Evolutionary conservation across 73 alveolate genomes (phyloP).

Genomic region (Paramecium sexaurelia): DNA sequence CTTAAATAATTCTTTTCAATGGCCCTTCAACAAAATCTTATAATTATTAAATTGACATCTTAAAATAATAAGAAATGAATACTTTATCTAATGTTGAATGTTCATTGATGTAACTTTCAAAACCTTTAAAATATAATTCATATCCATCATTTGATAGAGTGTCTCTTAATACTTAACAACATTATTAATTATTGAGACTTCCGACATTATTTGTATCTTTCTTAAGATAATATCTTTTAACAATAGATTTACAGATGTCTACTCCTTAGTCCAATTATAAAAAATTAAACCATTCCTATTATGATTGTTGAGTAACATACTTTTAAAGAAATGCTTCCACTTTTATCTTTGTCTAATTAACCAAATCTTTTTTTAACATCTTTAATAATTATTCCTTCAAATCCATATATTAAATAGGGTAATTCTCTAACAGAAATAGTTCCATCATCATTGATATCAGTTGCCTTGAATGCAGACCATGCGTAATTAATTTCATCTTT

Average conservation of each 20-base stretch:
- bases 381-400: neutral
- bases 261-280: neutral
- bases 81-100: conserved; percentile 11
- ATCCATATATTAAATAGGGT: neutral
- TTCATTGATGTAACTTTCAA: conserved; percentile 18
- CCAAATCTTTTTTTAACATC: neutral
- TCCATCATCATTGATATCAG: conserved; percentile 24
- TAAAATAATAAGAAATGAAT: neutral
- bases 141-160: neutral
- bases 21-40: conserved; percentile 10
- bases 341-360: conserved; percentile 9
- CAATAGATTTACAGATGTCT: neutral
- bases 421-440: neutral
- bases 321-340: neutral
- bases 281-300: conserved; percentile 26
- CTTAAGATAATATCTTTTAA: neutral
- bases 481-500: conserved; percentile 14
- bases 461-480: neutral
- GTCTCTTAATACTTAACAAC: neutral
- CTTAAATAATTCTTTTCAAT: conserved; percentile 4
- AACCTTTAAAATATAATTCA: neutral
- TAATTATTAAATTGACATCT: neutral
- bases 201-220: neutral
- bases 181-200: neutral
- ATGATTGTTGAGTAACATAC: neutral